Conservation (phyloP, 1,284 basidiomycete species). For the Phellopilus nigrolimitatus region DNA sequence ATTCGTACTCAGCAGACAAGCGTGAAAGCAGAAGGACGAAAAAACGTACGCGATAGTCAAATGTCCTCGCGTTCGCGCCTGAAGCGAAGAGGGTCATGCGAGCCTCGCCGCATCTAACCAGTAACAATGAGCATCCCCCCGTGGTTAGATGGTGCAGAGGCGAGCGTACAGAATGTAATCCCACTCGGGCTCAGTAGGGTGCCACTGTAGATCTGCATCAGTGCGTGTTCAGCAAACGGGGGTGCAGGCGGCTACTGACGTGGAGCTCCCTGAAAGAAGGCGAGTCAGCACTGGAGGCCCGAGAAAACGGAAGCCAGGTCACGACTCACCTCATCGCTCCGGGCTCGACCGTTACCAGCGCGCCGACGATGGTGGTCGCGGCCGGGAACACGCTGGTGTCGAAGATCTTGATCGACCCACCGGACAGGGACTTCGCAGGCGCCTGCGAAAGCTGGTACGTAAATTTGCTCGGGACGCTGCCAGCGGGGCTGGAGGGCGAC, state of each 20-base stretch:
- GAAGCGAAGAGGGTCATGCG: slow-evolving; percentile 64
- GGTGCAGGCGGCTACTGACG: slow-evolving; percentile 21
- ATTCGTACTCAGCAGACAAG: slow-evolving; percentile 25
- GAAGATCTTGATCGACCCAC: slow-evolving; percentile 60
- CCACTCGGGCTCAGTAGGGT: slow-evolving; percentile 69
- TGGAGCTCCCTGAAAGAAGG: too few species aligned
- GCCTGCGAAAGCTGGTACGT: slow-evolving; percentile 50
- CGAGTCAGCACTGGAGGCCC: too few species aligned
- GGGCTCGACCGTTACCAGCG: slow-evolving; percentile 63
- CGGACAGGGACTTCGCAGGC: slow-evolving; percentile 43
- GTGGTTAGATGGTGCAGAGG: background rate
- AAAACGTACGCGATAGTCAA: slow-evolving; percentile 50
- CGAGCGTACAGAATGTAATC: slow-evolving; percentile 42
- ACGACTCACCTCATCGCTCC: slow-evolving; percentile 64
- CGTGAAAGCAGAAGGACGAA: background rate
- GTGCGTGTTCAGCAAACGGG: too few species aligned
- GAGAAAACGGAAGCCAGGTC: too few species aligned
- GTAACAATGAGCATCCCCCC: background rate
- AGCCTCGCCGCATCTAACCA: slow-evolving; percentile 44
- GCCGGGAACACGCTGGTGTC: slow-evolving; percentile 49
- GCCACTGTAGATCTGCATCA: slow-evolving; percentile 47
- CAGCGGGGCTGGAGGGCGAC: slow-evolving; percentile 45
- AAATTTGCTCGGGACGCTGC: slow-evolving; percentile 47
- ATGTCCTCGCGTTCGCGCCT: slow-evolving; percentile 57
- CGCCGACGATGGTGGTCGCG: slow-evolving; percentile 56